Conservation (phyloP, 441 rosid genomes). For the Populus hybrid region DNA sequence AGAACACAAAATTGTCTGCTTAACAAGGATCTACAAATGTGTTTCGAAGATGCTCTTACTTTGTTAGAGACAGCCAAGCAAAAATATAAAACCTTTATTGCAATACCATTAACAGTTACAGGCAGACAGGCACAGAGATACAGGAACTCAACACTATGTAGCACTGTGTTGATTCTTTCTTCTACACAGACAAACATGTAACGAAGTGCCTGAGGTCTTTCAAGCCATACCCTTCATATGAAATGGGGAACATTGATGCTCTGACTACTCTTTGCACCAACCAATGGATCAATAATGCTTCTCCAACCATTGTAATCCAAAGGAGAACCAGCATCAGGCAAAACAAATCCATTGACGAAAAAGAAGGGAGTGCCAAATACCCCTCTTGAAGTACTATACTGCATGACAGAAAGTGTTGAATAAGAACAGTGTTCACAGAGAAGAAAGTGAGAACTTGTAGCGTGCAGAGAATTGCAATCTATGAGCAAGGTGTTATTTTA, state of each 20-base stretch:
- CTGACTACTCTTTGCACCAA: constrained; percentile 24
- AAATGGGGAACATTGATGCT: constrained; percentile 23
- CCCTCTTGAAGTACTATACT: constrained; percentile 74
- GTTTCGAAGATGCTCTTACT: neutral
- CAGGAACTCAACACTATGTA: neutral
- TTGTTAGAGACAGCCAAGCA: neutral
- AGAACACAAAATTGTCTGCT: neutral
- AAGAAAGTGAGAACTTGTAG: too few relatives aligned
- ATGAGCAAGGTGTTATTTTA: neutral
- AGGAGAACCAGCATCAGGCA: constrained; percentile 58
- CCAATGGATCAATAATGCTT: constrained; percentile 58
- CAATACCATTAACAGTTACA: neutral
- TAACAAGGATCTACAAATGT: neutral
- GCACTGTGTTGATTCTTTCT: neutral
- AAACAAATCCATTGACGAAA: constrained; percentile 67
- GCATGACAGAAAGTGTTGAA: constrained; percentile 24
- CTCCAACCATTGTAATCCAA: constrained; percentile 54
- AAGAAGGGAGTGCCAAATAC: constrained; percentile 67
- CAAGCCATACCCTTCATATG: constrained; percentile 18
- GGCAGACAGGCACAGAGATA: neutral
- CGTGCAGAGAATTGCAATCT: neutral
- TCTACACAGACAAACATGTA: neutral
- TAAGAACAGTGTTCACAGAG: neutral
- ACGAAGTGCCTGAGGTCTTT: neutral
- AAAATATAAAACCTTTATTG: neutral